These are phyloP conservation scores for Phylloporus sp. DNA, from an alignment of 1,284 basidiomycete species.

Conservation along the genomic window DNA sequence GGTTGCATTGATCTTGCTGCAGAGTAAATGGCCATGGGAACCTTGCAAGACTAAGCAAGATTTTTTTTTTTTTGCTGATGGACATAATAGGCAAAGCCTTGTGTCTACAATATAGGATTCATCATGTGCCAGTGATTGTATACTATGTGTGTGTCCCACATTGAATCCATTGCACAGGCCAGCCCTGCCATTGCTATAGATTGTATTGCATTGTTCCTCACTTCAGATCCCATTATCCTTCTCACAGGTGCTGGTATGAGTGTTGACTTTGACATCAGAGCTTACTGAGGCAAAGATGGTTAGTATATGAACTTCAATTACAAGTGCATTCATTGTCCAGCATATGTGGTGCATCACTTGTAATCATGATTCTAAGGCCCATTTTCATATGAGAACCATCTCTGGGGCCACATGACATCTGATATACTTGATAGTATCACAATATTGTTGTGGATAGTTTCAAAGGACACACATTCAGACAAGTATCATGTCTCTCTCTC, in stretches of 20 bases:
- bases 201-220: slow-evolving; percentile 69
- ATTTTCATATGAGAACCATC: slow-evolving; percentile 49
- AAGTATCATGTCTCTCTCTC: slow-evolving; percentile 20
- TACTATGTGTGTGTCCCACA: too few relatives aligned
- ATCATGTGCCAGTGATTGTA: too few relatives aligned
- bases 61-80: too few relatives aligned
- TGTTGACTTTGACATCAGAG: slow-evolving; percentile 90
- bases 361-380: slow-evolving; percentile 44
- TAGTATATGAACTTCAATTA: slow-evolving; percentile 92
- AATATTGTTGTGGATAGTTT: slow-evolving; percentile 75
- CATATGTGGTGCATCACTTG: not conserved
- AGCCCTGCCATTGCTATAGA: slow-evolving; percentile 60
- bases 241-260: slow-evolving; percentile 92
- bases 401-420: not conserved
- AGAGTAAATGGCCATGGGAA: too few relatives aligned
- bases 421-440: slow-evolving; percentile 58
- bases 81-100: too few relatives aligned
- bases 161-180: slow-evolving; percentile 36
- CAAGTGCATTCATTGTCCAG: slow-evolving; percentile 54
- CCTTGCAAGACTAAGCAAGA: too few relatives aligned
- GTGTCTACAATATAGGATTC: too few relatives aligned
- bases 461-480: slow-evolving; percentile 73
- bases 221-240: slow-evolving; percentile 68
- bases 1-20: too few relatives aligned
- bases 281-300: slow-evolving; percentile 84